A percentile compares a stretch with the other conserved stretches of the same genome.
phyloP scores from a whole-genome alignment of 2,329 filamentous ascomycete species.

The Aspergillus vadensis region DNA sequence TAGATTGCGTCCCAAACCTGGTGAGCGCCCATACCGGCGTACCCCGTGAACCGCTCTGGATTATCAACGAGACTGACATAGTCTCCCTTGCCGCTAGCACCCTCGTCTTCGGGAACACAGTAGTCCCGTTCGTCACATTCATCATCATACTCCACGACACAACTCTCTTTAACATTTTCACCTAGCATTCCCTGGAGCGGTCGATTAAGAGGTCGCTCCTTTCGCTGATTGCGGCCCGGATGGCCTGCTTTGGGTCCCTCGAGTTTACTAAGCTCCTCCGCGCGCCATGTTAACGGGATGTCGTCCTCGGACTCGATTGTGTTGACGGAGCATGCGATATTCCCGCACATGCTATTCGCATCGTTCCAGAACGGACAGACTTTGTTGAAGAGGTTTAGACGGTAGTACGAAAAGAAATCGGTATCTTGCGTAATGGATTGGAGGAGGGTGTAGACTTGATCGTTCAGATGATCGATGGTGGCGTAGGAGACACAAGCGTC shows the following conservation, averaged over 20 bases:
- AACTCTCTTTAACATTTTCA: constrained; percentile 87
- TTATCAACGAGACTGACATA: constrained; percentile 94
- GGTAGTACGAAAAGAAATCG: constrained; percentile 98
- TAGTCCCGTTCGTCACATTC: constrained; percentile 97
- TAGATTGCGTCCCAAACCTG: constrained; percentile 98
- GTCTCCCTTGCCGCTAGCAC: constrained; percentile 81
- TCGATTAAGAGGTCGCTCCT: constrained; percentile 65
- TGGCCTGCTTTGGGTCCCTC: constrained; percentile 90
- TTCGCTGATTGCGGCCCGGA: constrained; percentile 73
- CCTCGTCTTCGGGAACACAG: constrained; percentile 93
- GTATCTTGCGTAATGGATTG: constrained; percentile 80
- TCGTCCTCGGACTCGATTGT: constrained; percentile 95
- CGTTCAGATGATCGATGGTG: constrained; percentile 82
- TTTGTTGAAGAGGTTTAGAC: constrained; percentile 91
- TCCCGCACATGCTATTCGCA: constrained; percentile 90
- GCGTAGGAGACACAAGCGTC: constrained; percentile 94
- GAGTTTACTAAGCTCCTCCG: constrained; percentile 87
- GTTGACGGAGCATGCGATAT: constrained; percentile 93
- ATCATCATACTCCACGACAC: constrained; percentile 95
- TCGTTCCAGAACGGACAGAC: constrained; percentile 96
- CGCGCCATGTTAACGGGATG: constrained; percentile 87
- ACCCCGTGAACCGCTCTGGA: constrained; percentile 93
- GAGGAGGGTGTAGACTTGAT: constrained; percentile 72
- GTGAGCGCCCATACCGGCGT: constrained; percentile 77
- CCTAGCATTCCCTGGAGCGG: constrained; percentile 83